phyloP scores from a whole-genome alignment of 2,329 filamentous ascomycete genomes.

The Aspergillus sp. region DNA sequence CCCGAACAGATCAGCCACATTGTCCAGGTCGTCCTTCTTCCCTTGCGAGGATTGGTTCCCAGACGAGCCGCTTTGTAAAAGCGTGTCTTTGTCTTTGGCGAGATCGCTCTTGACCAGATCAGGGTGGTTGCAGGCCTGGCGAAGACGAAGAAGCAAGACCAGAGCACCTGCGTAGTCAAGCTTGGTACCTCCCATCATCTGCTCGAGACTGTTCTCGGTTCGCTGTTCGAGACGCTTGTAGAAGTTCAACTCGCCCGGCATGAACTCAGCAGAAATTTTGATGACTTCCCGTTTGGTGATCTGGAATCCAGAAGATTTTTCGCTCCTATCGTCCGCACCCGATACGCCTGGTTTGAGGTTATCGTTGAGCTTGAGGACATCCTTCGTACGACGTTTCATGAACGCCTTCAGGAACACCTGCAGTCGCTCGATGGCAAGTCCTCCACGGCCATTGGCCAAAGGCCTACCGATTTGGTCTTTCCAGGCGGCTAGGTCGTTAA shows the following conservation, averaged over 20 bases:
- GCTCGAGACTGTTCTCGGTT: slow-evolving; percentile 76
- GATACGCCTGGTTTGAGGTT: slow-evolving; percentile 65
- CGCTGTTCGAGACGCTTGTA: slow-evolving; percentile 76
- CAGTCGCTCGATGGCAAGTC: slow-evolving; percentile 77
- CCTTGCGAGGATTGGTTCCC: slow-evolving; percentile 44
- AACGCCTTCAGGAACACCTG: slow-evolving; percentile 82
- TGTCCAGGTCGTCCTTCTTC: slow-evolving; percentile 61
- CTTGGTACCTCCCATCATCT: slow-evolving; percentile 74
- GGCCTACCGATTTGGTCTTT: slow-evolving; percentile 83
- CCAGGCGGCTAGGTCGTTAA: slow-evolving; percentile 78
- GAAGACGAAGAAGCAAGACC: slow-evolving; percentile 77
- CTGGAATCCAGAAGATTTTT: slow-evolving; percentile 61
- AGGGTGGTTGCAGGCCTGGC: slow-evolving; percentile 93
- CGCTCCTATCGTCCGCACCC: slow-evolving; percentile 42
- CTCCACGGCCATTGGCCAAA: slow-evolving; percentile 81
- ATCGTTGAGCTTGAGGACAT: slow-evolving; percentile 83
- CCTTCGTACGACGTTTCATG: slow-evolving; percentile 98
- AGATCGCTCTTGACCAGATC: slow-evolving; percentile 78
- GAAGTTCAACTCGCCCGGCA: slow-evolving; percentile 70
- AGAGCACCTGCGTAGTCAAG: slow-evolving; percentile 90
- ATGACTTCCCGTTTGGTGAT: slow-evolving; percentile 87
- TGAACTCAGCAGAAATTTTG: slow-evolving; percentile 68
- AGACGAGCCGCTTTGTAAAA: slow-evolving; percentile 54
- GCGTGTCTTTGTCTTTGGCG: slow-evolving; percentile 76
- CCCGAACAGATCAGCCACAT: slow-evolving; percentile 76